These are phyloP conservation scores for Naganishia sp. DNA, from an alignment of 1,284 basidiomycete species.

Conservation along the genomic window DNA sequence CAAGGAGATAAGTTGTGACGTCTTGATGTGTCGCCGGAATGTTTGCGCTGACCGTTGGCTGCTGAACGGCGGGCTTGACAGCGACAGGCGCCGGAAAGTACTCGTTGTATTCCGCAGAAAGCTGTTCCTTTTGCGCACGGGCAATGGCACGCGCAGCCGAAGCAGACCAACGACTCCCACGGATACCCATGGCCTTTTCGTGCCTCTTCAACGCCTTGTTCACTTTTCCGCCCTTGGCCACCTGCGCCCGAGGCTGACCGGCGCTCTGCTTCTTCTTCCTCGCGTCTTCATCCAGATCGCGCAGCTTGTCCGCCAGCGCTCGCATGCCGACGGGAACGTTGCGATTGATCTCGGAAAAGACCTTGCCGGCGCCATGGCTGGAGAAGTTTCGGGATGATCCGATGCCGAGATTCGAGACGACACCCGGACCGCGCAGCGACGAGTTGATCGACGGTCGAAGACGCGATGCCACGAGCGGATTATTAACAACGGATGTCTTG, in stretches of 20 bases:
- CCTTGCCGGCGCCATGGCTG: slow-evolving; percentile 26
- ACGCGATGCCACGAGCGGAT: slow-evolving; percentile 11
- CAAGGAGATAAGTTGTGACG: slow-evolving; percentile 29
- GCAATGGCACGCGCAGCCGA: slow-evolving; percentile 4
- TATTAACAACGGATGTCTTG: slow-evolving; percentile 14
- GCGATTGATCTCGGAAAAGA: slow-evolving; percentile 15
- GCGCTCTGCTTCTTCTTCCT: slow-evolving; percentile 35
- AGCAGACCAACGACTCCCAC: slow-evolving; percentile 17
- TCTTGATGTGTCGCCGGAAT: not conserved
- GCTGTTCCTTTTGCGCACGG: not conserved
- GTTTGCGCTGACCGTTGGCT: too few species aligned
- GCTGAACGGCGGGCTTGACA: not conserved
- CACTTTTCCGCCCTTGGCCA: slow-evolving; percentile 13
- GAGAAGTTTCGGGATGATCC: slow-evolving; percentile 30
- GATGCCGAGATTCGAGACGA: slow-evolving; percentile 25
- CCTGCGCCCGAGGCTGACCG: not conserved
- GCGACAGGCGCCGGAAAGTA: slow-evolving; percentile 19
- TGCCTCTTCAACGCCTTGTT: slow-evolving; percentile 27
- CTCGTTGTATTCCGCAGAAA: slow-evolving; percentile 15
- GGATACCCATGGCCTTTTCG: slow-evolving; percentile 28
- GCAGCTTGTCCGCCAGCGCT: slow-evolving; percentile 38
- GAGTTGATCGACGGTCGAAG: slow-evolving; percentile 20
- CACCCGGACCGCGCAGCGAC: slow-evolving; percentile 15
- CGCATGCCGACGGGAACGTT: slow-evolving; percentile 31
- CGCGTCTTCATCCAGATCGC: slow-evolving; percentile 47